Evolutionary conservation across 768 basidiomycete genomes (phyloP), one percentile per base, ranked within the genome.

Genomic region (Solioccasus polychromus): DNA sequence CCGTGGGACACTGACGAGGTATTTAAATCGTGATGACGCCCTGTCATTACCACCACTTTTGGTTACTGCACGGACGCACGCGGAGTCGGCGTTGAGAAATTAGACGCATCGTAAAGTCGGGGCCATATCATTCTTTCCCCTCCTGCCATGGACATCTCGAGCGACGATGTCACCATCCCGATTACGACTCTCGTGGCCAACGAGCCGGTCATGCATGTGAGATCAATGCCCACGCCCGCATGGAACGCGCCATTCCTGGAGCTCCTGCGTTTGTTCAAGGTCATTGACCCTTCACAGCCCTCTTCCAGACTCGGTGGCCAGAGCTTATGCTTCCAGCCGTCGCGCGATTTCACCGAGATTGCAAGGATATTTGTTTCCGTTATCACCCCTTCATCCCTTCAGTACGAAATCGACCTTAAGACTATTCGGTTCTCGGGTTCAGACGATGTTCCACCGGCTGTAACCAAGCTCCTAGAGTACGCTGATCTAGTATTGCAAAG

Each of bases 291-390:
- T 7, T 47, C 45, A 8, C 19, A 4, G 3, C 42, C 42, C 20
- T 10, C 22, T 11, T 28, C 28, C 31, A 38, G 23, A 30, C 5
- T 22, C 1, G 26, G 44, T 9, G 37, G 22, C 11, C 47, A 40
- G 14, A 35, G 31, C 5, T 45, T 50, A 28, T 58, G 52, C n/a
- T 42, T 58, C 39, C 56, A 54, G 8, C 56, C 42, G 1, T 44
- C 47, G 19, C 14, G 23, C 0, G 57, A 55, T 35, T 38, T 58
- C 20, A 46, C 47, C 20, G 22, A 39, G 20, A 42, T 57, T 3
- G 50, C 47, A 7, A 54, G 39, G 20, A 4, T 34, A 11, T 58
- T 50, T 35, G 12, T 57, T 23, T 58, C 47, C n/a, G n/a, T n/a
- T n/a, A n/a, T n/a, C n/a, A n/a, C n/a, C n/a, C n/a, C n/a, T n/a